Evolutionary conservation across 805 yeast species (phyloP).

Genomic region (Millerozyma acaciae): DNA sequence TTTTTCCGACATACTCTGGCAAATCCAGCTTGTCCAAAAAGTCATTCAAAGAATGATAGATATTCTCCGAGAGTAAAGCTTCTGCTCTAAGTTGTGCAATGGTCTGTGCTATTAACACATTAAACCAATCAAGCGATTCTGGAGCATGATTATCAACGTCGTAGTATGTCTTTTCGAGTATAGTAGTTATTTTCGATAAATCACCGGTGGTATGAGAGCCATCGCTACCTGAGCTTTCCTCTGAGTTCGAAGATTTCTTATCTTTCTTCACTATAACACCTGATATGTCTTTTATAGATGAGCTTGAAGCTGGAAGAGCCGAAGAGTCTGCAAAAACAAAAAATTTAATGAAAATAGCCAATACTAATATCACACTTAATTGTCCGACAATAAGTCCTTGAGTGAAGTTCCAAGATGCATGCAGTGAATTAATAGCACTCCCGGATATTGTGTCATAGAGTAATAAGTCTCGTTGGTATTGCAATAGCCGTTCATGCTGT

Average conservation of each 20-base stretch:
- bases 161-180: slow-evolving; percentile 88
- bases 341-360: slow-evolving; percentile 65
- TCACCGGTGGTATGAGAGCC: slow-evolving; percentile 4
- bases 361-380: slow-evolving; percentile 59
- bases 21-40: slow-evolving; percentile 58
- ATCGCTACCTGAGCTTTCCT: slow-evolving; percentile 8
- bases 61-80: slow-evolving; percentile 79
- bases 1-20: slow-evolving; percentile 78
- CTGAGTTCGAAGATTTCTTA: slow-evolving; percentile 13
- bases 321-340: slow-evolving; percentile 71
- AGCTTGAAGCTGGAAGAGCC: slow-evolving; percentile 22
- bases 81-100: slow-evolving; percentile 85
- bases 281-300: slow-evolving; percentile 23
- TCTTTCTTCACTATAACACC: slow-evolving; percentile 29
- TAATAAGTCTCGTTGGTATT: slow-evolving; percentile 23
- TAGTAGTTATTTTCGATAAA: slow-evolving; percentile 31
- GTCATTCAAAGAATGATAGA: slow-evolving; percentile 71
- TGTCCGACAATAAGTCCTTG: slow-evolving; percentile 76
- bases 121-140: slow-evolving; percentile 96
- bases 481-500: slow-evolving; percentile 28
- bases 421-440: slow-evolving; percentile 3
- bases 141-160: slow-evolving; percentile 83
- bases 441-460: slow-evolving; percentile 10
- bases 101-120: slow-evolving; percentile 87
- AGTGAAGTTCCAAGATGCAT: slow-evolving; percentile 58